A percentile compares a stretch with the other conserved stretches of the same genome.
Conservation (phyloP, 345 rosid species). For the Hibiscus syriacus region DNA sequence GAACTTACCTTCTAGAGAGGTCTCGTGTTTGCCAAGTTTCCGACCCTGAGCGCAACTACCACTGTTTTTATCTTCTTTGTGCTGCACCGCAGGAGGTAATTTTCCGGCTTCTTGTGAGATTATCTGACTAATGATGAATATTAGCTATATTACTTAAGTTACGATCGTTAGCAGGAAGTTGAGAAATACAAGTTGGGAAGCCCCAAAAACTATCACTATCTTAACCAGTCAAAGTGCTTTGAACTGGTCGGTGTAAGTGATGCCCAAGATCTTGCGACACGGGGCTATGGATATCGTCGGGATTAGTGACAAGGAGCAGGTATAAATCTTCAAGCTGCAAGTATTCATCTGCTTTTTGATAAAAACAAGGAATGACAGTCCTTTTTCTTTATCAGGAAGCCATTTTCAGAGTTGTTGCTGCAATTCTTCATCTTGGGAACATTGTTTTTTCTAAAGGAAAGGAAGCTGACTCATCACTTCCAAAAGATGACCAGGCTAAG, state of each 20-base stretch:
- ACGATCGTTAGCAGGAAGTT: constrained; percentile 45
- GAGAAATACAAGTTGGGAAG: constrained; percentile 67
- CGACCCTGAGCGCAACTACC: constrained; percentile 88
- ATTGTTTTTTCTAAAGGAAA: constrained; percentile 69
- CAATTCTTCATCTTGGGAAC: constrained; percentile 86
- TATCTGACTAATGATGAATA: not conserved
- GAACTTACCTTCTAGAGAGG: constrained; percentile 91
- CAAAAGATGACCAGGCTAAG: constrained; percentile 65
- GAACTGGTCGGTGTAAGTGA: constrained; percentile 86
- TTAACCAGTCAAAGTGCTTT: constrained; percentile 76
- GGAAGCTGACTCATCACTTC: constrained; percentile 79
- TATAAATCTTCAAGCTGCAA: constrained; percentile 14
- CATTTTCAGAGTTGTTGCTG: constrained; percentile 87
- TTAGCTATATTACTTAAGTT: constrained; percentile 8
- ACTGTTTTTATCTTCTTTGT: constrained; percentile 96
- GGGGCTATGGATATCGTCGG: constrained; percentile 96
- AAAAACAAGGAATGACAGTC: constrained; percentile 1
- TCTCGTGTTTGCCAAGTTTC: constrained; percentile 94
- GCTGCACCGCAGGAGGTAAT: constrained; percentile 92
- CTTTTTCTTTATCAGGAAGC: constrained; percentile 53
- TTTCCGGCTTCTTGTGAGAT: not conserved
- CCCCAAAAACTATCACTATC: constrained; percentile 78
- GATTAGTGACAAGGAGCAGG: constrained; percentile 82
- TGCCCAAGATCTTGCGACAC: constrained; percentile 85
- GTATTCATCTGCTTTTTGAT: not conserved